Evolutionary conservation across 2,329 filamentous ascomycete species (phyloP).

Genomic region (Aspergillus hiratsukae): DNA sequence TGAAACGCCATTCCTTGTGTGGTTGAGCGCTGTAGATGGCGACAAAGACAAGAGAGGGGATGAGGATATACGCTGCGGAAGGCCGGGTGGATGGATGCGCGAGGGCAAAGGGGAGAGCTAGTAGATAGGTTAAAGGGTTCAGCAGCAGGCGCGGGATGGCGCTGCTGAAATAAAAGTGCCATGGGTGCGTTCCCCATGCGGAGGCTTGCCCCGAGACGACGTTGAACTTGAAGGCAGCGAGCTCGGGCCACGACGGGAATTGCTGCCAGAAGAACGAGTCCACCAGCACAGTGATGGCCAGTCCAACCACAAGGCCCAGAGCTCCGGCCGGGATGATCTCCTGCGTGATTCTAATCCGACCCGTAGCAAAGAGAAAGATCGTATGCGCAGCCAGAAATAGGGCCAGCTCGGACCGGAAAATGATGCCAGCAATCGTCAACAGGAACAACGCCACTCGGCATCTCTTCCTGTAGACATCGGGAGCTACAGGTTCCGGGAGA

Average conservation of each 20-base stretch:
- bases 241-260: slow-evolving; percentile 79
- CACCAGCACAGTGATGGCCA: slow-evolving; percentile 65
- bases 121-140: slow-evolving; percentile 63
- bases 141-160: slow-evolving; percentile 77
- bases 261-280: slow-evolving; percentile 93
- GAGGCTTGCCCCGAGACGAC: slow-evolving; percentile 76
- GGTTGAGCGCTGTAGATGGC: slow-evolving; percentile 80
- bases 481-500: slow-evolving; percentile 39
- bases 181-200: slow-evolving; percentile 82
- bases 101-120: slow-evolving; percentile 49
- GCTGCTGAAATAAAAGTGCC: slow-evolving; percentile 79
- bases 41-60: slow-evolving; percentile 69
- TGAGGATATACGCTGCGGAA: slow-evolving; percentile 49
- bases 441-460: slow-evolving; percentile 66
- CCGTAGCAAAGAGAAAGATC: slow-evolving; percentile 57
- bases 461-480: slow-evolving; percentile 37
- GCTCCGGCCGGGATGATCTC: slow-evolving; percentile 63
- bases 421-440: slow-evolving; percentile 71
- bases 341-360: slow-evolving; percentile 49
- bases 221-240: slow-evolving; percentile 86
- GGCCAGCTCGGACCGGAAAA: slow-evolving; percentile 88
- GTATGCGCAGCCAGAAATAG: slow-evolving; percentile 69
- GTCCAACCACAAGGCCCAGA: slow-evolving; percentile 60
- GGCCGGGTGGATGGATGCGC: slow-evolving; percentile 51
- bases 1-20: slow-evolving; percentile 94